Conservation (phyloP, 1,284 basidiomycete genomes). For the Cutaneotrichosporon dermatis region DNA sequence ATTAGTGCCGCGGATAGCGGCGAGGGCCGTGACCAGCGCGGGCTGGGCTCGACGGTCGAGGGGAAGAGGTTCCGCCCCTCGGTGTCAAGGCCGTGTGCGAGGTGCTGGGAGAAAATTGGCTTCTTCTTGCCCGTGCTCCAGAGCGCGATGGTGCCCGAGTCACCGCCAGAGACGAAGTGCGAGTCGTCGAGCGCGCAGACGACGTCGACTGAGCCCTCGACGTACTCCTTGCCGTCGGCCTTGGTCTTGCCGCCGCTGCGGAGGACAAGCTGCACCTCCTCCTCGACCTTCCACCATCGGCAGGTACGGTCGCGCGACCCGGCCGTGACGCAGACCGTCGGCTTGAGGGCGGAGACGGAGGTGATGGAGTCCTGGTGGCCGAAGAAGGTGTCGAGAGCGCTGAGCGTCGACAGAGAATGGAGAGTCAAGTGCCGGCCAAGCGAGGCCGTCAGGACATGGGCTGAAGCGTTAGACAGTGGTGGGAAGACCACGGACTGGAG, state of each 20-base stretch:
- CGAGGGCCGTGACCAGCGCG: conserved; percentile 85
- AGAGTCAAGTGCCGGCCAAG: conserved; percentile 89
- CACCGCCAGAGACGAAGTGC: conserved; percentile 88
- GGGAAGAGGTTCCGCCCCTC: conserved; percentile 48
- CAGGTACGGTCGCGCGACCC: conserved; percentile 88
- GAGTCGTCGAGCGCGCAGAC: conserved; percentile 92
- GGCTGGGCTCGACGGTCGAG: conserved; percentile 66
- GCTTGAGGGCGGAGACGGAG: conserved; percentile 70
- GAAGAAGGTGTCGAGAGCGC: conserved; percentile 93
- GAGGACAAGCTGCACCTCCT: conserved; percentile 94
- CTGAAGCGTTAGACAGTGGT: conserved; percentile 59
- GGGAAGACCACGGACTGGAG: conserved; percentile 70
- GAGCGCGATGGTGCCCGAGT: conserved; percentile 86
- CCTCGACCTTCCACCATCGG: conserved; percentile 93
- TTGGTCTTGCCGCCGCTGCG: conserved; percentile 75
- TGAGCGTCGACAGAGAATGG: conserved; percentile 78
- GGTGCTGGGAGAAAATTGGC: conserved; percentile 74
- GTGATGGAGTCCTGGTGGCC: conserved; percentile 91
- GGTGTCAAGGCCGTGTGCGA: conserved; percentile 68
- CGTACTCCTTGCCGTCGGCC: conserved; percentile 37
- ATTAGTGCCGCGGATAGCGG: conserved; percentile 80
- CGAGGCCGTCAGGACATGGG: conserved; percentile 81
- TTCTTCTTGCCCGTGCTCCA: conserved; percentile 97
- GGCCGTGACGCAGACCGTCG: conserved; percentile 78
- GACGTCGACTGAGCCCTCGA: conserved; percentile 88